Conservation (phyloP, 2,329 filamentous ascomycete genomes). For the Hypocrella siamensis region DNA sequence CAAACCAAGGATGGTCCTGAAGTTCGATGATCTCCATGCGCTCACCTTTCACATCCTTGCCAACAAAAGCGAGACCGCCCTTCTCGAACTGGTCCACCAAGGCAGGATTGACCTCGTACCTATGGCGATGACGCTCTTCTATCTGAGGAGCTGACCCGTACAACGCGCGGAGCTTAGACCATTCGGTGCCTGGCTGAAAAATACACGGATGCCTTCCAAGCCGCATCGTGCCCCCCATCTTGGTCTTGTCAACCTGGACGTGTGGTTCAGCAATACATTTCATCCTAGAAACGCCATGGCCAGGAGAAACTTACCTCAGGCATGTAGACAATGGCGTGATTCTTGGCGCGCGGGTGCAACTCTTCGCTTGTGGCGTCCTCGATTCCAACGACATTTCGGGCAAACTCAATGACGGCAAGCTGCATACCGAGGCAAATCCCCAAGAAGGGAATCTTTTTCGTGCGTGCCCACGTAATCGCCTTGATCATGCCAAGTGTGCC, state of each 20-base stretch:
- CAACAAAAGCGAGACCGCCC: conserved; percentile 58
- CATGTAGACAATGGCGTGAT: conserved; percentile 79
- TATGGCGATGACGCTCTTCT: conserved; percentile 69
- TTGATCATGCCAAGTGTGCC: conserved; percentile 84
- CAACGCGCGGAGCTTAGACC: conserved; percentile 60
- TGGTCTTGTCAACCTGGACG: background rate
- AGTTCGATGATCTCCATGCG: conserved; percentile 77
- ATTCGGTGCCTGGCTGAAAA: conserved; percentile 63
- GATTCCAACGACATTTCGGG: conserved; percentile 58
- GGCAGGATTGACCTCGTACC: conserved; percentile 80
- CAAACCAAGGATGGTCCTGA: conserved; percentile 53
- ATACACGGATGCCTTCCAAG: conserved; percentile 59
- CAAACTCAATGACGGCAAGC: conserved; percentile 79
- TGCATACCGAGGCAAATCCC: conserved; percentile 92
- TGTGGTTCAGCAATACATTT: conserved; percentile 3
- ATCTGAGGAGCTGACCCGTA: conserved; percentile 46
- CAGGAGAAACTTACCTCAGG: conserved; percentile 45
- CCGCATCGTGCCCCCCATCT: conserved; percentile 76
- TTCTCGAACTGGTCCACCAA: conserved; percentile 53
- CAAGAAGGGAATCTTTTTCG: conserved; percentile 65
- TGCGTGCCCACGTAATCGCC: conserved; percentile 74
- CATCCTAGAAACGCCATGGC: no score
- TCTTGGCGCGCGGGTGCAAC: conserved; percentile 13
- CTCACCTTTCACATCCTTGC: conserved; percentile 62
- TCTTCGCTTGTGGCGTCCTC: conserved; percentile 39